Evolutionary conservation across 768 basidiomycete genomes (phyloP).

Genomic region (Amanita thiersii): DNA sequence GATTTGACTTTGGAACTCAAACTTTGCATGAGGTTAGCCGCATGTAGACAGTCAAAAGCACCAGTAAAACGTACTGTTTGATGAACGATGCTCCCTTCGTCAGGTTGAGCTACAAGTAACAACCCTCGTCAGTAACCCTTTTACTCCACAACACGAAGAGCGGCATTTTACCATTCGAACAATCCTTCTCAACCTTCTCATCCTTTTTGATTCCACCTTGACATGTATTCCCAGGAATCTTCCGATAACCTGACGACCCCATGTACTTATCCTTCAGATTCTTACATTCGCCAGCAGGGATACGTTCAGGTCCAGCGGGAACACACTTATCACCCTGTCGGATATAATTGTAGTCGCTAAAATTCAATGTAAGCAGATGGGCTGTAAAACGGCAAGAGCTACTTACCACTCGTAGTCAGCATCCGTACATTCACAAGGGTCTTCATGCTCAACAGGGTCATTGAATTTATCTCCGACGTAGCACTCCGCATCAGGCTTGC

Average conservation of each 20-base stretch:
- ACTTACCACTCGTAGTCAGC: conserved; percentile 89
- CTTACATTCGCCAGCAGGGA: conserved; percentile 68
- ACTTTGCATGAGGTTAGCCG: conserved; percentile 28
- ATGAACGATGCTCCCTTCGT: conserved; percentile 70
- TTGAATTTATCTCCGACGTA: conserved; percentile 86
- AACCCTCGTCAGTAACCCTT: conserved; percentile 1
- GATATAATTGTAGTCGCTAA: conserved; percentile 86
- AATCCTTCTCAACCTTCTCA: conserved; percentile 59
- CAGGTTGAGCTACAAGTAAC: conserved; percentile 56
- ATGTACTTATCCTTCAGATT: conserved; percentile 53
- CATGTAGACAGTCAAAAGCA: neutral
- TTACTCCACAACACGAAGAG: neutral
- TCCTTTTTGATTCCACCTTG: conserved; percentile 67
- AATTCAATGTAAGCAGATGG: neutral
- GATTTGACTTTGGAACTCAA: conserved; percentile 56
- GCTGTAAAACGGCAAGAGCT: neutral
- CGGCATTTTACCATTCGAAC: conserved; percentile 60
- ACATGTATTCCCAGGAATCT: conserved; percentile 92
- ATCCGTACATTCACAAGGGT: conserved; percentile 75
- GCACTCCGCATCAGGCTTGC: conserved; percentile 78
- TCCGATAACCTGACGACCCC: conserved; percentile 89
- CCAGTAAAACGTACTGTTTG: conserved; percentile 47
- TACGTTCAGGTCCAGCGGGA: conserved; percentile 80
- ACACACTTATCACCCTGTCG: conserved; percentile 69
- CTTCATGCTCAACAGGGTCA: conserved; percentile 80